These are phyloP conservation scores for Mycena sp. DNA, from an alignment of 1,284 basidiomycete genomes.

Conservation along the genomic window DNA sequence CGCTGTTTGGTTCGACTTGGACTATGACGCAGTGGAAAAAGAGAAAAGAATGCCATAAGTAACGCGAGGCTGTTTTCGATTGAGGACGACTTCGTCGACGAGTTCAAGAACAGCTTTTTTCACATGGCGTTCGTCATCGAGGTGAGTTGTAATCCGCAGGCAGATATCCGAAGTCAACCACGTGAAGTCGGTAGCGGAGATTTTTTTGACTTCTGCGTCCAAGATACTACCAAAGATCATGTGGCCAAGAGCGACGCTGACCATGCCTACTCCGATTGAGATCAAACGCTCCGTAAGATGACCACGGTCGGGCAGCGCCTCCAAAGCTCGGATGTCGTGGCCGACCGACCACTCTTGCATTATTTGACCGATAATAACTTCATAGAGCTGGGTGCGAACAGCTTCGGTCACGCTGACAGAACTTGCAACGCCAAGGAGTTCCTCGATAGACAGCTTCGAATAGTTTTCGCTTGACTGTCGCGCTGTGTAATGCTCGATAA, in stretches of 20 bases:
- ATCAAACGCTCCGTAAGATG: background rate
- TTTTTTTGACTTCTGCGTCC: background rate
- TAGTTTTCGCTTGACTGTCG: background rate
- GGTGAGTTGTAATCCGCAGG: constrained; percentile 30
- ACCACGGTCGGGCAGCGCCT: constrained; percentile 9
- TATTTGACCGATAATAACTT: constrained; percentile 15
- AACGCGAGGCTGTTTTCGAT: background rate
- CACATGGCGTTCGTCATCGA: constrained; percentile 32
- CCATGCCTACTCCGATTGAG: background rate
- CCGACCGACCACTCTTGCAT: constrained; percentile 5
- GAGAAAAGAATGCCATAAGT: constrained; percentile 32
- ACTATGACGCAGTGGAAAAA: constrained; percentile 32
- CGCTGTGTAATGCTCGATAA: constrained; percentile 12
- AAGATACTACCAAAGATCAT: background rate
- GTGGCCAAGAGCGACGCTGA: constrained; percentile 4
- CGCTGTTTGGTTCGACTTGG: constrained; percentile 7
- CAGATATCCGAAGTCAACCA: constrained; percentile 32
- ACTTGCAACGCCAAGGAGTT: constrained; percentile 6
- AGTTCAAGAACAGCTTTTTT: constrained; percentile 25
- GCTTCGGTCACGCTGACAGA: constrained; percentile 1
- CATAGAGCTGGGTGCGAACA: constrained; percentile 23
- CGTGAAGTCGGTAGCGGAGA: background rate
- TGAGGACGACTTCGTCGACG: constrained; percentile 13
- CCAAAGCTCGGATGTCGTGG: constrained; percentile 7
- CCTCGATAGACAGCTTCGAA: background rate